Percentiles rank a stretch among this genome's conserved stretches.
Conservation (phyloP, 306 rosid species). For the Malus fusca region DNA sequence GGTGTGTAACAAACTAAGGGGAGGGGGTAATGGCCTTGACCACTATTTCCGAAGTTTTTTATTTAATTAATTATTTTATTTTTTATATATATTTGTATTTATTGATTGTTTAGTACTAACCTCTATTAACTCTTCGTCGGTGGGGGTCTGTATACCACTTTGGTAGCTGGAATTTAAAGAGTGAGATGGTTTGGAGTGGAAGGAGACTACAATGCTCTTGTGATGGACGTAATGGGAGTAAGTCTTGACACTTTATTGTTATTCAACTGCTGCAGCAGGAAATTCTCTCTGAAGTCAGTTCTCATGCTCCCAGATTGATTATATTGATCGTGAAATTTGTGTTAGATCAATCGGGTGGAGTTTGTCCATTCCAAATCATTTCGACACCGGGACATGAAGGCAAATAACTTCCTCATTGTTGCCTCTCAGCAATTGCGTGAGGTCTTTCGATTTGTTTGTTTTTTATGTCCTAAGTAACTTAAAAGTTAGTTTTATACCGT, state of each 20-base stretch:
- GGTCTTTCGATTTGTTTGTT: not conserved
- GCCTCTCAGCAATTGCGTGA: not conserved
- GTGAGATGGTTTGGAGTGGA: conserved; percentile 85
- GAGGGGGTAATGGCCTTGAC: conserved; percentile 71
- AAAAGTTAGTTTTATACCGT: not conserved
- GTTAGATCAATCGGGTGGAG: conserved; percentile 82
- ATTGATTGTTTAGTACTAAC: conserved; percentile 3
- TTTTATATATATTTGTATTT: not conserved
- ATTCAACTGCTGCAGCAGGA: conserved; percentile 85
- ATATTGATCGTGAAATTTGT: not conserved
- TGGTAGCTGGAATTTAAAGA: conserved; percentile 78
- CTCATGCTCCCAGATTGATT: conserved; percentile 50
- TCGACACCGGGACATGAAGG: conserved; percentile 92
- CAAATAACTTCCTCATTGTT: conserved; percentile 93
- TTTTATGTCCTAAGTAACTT: not conserved
- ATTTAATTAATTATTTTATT: too few relatives aligned
- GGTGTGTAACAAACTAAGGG: conserved; percentile 78
- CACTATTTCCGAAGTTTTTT: conserved; percentile 20
- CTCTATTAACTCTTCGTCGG: too few relatives aligned
- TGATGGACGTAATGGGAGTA: conserved; percentile 89
- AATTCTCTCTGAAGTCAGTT: conserved; percentile 88
- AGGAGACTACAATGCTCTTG: conserved; percentile 91
- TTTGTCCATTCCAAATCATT: conserved; percentile 80
- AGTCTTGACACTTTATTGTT: conserved; percentile 97
- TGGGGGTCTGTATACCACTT: conserved; percentile 7